Evolutionary conservation across 139 green algal genomes (phyloP).

Genomic region (Ettlia oleoabundans): DNA sequence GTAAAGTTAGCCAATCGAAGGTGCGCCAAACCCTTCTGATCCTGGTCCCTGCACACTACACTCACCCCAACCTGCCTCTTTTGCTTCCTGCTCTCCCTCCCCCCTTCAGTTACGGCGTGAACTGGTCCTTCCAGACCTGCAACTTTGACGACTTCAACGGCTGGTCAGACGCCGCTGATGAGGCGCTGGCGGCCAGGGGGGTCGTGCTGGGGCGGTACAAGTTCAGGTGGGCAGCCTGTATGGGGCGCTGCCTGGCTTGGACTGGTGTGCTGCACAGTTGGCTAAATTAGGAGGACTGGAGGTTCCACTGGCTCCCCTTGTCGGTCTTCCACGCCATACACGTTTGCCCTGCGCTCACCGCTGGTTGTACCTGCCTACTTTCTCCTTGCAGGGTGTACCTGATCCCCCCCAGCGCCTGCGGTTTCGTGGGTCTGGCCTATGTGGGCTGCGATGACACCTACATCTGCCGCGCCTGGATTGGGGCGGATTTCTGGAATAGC

Average conservation of each 20-base stretch:
- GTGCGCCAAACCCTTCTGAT: no score
- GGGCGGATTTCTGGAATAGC: neutral
- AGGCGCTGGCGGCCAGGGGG: neutral
- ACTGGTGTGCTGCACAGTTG: neutral
- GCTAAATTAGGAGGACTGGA: no score
- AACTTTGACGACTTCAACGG: neutral
- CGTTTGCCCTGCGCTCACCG: no score
- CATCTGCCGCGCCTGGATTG: slow-evolving; percentile 9
- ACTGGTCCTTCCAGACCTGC: neutral
- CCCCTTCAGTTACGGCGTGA: neutral
- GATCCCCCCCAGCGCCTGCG: slow-evolving; percentile 3
- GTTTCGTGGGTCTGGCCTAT: slow-evolving; percentile 7
- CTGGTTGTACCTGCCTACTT: no score
- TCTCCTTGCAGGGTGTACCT: slow-evolving; percentile 13
- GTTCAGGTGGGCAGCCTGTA: neutral
- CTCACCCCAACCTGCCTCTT: no score
- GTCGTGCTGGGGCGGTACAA: neutral
- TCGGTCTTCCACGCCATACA: neutral
- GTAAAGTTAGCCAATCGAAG: no score
- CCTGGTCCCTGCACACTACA: no score
- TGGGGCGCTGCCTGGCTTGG: no score
- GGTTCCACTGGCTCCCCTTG: neutral
- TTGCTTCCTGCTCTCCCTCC: no score
- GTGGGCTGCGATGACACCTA: slow-evolving; percentile 12
- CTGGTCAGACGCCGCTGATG: neutral